A percentile compares a stretch with the other conserved stretches of the same genome.
These are phyloP conservation scores for Ceratobasidium sp. DNA, from an alignment of 1,284 basidiomycete species.

Conservation along the genomic window DNA sequence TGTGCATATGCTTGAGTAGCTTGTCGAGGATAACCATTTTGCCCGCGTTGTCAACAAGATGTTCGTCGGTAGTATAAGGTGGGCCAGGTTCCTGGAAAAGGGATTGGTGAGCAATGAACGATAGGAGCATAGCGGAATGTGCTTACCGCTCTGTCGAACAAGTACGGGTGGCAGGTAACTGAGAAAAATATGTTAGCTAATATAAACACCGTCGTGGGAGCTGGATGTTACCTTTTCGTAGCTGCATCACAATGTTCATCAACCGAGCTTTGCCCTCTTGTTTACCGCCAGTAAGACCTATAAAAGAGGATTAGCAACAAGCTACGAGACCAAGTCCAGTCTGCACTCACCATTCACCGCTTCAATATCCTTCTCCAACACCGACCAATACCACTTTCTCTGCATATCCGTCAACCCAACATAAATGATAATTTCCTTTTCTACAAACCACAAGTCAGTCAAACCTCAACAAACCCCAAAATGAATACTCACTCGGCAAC, in stretches of 20 bases:
- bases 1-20: conserved; percentile 89
- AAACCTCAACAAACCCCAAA: background rate
- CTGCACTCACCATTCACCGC: conserved; percentile 86
- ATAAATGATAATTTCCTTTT: conserved; percentile 99
- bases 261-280: conserved; percentile 98
- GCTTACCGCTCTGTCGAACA: conserved; percentile 87
- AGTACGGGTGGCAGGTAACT: conserved; percentile 86
- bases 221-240: conserved; percentile 68
- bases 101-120: too few relatives aligned
- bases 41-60: conserved; percentile 93
- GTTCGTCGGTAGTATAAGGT: conserved; percentile 98
- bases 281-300: conserved; percentile 86
- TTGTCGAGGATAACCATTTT: conserved; percentile 99
- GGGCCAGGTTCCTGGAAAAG: conserved; percentile 88
- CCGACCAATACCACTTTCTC: conserved; percentile 95
- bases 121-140: background rate
- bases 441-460: conserved; percentile 59
- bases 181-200: background rate
- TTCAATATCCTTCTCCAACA: conserved; percentile 98
- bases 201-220: background rate
- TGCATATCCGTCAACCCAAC: conserved; percentile 99
- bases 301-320: conserved; percentile 2
- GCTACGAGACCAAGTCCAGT: background rate
- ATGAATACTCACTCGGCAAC: conserved; percentile 79
- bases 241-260: conserved; percentile 99